Conservation (phyloP, 2,329 filamentous ascomycete genomes). For the Pseudogymnoascus sp. region DNA sequence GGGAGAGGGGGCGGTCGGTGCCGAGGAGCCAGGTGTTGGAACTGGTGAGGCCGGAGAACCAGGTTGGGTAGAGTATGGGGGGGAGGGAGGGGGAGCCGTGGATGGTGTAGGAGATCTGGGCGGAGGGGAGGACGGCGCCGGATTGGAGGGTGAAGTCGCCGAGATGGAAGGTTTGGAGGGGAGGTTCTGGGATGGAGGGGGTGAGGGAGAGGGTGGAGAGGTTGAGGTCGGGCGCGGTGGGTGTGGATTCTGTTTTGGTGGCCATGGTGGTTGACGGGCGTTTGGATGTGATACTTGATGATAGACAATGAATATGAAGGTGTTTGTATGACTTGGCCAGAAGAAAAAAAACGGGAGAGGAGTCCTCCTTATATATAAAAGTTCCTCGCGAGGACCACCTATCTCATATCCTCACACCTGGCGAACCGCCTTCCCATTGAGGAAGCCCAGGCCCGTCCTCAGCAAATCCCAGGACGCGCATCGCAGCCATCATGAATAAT, state of each 20-base stretch:
- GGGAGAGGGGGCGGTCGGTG: constrained; percentile 54
- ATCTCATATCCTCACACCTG: background rate
- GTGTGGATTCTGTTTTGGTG: background rate
- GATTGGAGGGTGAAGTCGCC: constrained; percentile 61
- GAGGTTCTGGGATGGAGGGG: background rate
- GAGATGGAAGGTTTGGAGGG: constrained; percentile 42
- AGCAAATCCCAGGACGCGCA: background rate
- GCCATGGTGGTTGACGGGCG: background rate
- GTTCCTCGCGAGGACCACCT: background rate
- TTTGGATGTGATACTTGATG: background rate
- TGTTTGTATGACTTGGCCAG: background rate
- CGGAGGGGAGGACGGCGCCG: constrained; percentile 52
- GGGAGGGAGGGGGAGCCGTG: constrained; percentile 55
- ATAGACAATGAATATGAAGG: background rate
- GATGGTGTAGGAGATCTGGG: constrained; percentile 69
- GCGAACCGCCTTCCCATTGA: background rate
- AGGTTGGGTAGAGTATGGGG: constrained; percentile 67
- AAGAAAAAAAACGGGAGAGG: background rate
- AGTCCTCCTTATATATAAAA: background rate
- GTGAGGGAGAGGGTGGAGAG: background rate
- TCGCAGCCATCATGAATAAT: background rate
- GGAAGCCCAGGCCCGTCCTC: background rate
- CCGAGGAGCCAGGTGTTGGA: constrained; percentile 72
- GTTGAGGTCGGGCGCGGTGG: background rate
- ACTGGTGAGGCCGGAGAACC: constrained; percentile 60